Percentiles rank a stretch among this genome's conserved stretches.
Conservation (phyloP, 225 moss, liverwort and hornwort genomes). For the Polytrichum formosum region DNA sequence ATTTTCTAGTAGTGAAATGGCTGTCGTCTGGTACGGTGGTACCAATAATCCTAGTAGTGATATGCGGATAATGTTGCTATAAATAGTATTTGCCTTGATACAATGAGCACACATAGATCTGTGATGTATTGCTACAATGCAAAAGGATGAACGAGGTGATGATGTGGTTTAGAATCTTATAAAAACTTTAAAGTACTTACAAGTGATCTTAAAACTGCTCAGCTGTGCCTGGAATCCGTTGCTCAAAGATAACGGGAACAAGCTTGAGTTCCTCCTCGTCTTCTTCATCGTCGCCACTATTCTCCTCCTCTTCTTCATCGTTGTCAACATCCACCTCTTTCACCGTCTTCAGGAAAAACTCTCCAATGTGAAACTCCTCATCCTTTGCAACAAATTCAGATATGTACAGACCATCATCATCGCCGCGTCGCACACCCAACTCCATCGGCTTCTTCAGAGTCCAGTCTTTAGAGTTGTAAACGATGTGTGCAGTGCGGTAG, state of each 20-base stretch:
- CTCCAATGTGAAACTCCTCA: constrained; percentile 5
- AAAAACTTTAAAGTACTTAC: too few relatives aligned
- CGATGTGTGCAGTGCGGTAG: constrained; percentile 6
- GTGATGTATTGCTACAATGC: too few relatives aligned
- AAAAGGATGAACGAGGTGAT: too few relatives aligned
- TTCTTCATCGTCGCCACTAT: background rate
- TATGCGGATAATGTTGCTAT: too few relatives aligned
- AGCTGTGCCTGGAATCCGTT: background rate
- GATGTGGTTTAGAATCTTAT: too few relatives aligned
- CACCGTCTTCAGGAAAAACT: constrained; percentile 2
- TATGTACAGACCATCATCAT: constrained; percentile 3
- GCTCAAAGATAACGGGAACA: background rate
- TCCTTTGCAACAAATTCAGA: constrained; percentile 7
- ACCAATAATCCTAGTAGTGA: too few relatives aligned
- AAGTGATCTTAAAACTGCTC: background rate
- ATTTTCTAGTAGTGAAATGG: too few relatives aligned
- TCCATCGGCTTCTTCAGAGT: constrained; percentile 6
- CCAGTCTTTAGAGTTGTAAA: constrained; percentile 3
- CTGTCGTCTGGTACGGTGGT: too few relatives aligned
- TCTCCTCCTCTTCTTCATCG: background rate
- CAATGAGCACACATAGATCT: too few relatives aligned
- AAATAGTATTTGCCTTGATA: too few relatives aligned
- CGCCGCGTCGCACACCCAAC: constrained; percentile 3
- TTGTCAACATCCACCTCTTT: background rate
- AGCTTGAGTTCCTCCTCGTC: background rate